Conservation (phyloP, 768 basidiomycete genomes). For the Podaxis mareebaensis region DNA sequence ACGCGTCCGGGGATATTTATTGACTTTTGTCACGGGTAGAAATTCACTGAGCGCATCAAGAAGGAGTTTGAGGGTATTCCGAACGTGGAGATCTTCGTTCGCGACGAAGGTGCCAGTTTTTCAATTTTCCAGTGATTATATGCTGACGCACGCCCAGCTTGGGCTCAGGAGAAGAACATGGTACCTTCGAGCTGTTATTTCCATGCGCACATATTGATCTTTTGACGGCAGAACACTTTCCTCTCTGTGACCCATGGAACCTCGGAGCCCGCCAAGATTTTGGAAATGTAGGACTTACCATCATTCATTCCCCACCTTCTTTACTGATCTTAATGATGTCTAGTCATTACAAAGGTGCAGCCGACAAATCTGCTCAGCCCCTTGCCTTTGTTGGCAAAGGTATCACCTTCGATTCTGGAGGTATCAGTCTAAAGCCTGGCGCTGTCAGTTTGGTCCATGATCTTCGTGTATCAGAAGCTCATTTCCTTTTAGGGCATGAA, state of each 20-base stretch:
- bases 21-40: constrained; percentile 32
- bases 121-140: background rate
- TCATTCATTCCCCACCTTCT: background rate
- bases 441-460: constrained; percentile 42
- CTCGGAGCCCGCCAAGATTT: constrained; percentile 80
- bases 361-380: constrained; percentile 54
- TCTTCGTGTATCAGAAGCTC: background rate
- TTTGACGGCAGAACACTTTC: constrained; percentile 66
- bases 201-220: background rate
- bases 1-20: background rate
- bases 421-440: constrained; percentile 82
- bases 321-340: background rate
- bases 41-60: constrained; percentile 70
- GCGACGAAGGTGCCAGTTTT: constrained; percentile 62
- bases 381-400: constrained; percentile 85
- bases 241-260: constrained; percentile 85
- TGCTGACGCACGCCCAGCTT: constrained; percentile 42
- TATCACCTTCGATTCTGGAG: constrained; percentile 88
- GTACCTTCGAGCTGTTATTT: constrained; percentile 31
- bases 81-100: constrained; percentile 69
- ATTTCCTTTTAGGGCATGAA: constrained; percentile 64
- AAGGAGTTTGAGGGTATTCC: constrained; percentile 63
- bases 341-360: constrained; percentile 82
- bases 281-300: constrained; percentile 65
- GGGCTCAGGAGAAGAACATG: constrained; percentile 87